Evolutionary conservation across 2,329 filamentous ascomycete species (phyloP).

Genomic region (Chaetomium globosum): DNA sequence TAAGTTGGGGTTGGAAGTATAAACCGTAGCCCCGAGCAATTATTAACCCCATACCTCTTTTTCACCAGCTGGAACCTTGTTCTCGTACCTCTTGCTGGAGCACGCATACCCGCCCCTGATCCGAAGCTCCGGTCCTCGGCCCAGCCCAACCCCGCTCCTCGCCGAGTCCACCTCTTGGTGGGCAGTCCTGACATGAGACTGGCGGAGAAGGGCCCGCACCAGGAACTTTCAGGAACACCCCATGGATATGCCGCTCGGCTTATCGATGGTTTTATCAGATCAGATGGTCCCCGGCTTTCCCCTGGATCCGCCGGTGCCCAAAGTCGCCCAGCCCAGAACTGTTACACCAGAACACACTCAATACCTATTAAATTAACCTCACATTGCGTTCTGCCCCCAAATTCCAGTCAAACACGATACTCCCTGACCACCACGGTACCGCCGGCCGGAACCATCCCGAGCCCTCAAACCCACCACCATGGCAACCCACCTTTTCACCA

Average conservation of each 20-base stretch:
- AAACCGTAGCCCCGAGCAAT: no score
- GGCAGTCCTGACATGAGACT: not conserved
- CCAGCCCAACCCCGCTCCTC: constrained; percentile 16
- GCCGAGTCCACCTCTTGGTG: constrained; percentile 14
- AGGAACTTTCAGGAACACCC: not conserved
- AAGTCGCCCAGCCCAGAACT: not conserved
- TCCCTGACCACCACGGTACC: no score
- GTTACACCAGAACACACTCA: not conserved
- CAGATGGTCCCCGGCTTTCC: not conserved
- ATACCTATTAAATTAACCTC: not conserved
- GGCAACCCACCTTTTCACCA: constrained; percentile 43
- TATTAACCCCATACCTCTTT: not conserved
- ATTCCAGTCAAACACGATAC: not conserved
- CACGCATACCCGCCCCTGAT: not conserved
- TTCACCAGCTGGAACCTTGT: not conserved
- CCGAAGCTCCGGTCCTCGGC: constrained; percentile 24
- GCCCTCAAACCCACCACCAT: constrained; percentile 16
- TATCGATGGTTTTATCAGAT: no score
- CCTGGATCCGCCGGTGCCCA: constrained; percentile 4
- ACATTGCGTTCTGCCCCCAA: not conserved
- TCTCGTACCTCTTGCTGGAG: not conserved
- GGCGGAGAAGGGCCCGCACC: not conserved
- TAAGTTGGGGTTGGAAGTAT: not conserved
- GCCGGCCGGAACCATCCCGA: no score
- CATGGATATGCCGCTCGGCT: not conserved